Conservation (phyloP, 2,329 filamentous ascomycete species). For the Cladosporium sp. region DNA sequence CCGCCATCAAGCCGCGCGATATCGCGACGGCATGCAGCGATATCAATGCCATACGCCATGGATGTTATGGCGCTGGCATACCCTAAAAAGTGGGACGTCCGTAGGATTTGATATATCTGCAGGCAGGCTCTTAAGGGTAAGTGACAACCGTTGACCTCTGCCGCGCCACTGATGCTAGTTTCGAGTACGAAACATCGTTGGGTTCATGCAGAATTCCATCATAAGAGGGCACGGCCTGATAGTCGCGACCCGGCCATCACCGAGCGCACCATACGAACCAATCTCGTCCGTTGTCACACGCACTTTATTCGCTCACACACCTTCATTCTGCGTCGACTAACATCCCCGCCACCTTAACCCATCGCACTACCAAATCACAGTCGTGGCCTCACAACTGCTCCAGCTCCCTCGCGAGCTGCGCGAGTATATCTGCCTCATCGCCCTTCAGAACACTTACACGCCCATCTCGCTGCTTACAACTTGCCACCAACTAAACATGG, state of each 20-base stretch:
- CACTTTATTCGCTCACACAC: background rate
- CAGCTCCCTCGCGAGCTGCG: constrained; percentile 13
- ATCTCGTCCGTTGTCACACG: background rate
- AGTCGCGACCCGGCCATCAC: constrained; percentile 1
- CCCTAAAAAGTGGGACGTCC: constrained; percentile 9
- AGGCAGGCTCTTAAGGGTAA: background rate
- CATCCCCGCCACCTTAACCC: background rate
- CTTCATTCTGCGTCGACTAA: background rate
- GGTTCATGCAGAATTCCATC: background rate
- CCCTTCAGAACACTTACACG: background rate
- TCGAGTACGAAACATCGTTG: background rate
- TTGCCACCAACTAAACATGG: constrained; percentile 20
- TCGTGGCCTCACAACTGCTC: constrained; percentile 10
- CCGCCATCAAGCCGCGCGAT: constrained; percentile 7
- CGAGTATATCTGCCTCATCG: constrained; percentile 11
- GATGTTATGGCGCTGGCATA: constrained; percentile 4
- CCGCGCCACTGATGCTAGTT: constrained; percentile 6
- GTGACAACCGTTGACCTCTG: background rate
- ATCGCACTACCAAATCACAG: background rate
- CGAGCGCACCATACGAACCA: background rate
- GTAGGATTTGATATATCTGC: constrained; percentile 11
- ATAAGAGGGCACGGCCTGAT: background rate
- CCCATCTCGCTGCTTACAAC: constrained; percentile 14
- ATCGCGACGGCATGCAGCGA: constrained; percentile 4
- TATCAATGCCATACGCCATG: background rate